Percentiles rank a stretch among this genome's conserved stretches.
Evolutionary conservation across 257 asterid genomes (phyloP).

Genomic region (Solanum paucissectum): DNA sequence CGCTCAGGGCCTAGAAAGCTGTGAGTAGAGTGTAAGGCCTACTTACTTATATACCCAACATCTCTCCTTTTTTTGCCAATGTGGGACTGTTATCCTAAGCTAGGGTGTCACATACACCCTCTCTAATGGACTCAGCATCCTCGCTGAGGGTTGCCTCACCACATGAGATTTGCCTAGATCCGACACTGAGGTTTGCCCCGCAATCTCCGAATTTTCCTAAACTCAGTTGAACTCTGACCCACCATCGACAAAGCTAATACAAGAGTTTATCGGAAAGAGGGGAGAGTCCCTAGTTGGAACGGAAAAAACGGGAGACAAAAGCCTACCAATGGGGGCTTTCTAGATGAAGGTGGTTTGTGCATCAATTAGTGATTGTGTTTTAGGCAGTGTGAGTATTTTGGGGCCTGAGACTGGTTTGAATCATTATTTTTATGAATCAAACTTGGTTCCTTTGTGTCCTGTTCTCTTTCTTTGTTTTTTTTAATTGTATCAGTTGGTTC

Average conservation of each 20-base stretch:
- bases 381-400: background rate
- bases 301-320: background rate
- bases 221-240: background rate
- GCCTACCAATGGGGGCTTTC: background rate
- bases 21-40: background rate
- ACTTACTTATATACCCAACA: background rate
- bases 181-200: background rate
- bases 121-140: background rate
- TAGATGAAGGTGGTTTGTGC: background rate
- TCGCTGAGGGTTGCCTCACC: background rate
- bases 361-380: constrained; percentile 1
- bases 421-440: background rate
- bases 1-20: background rate
- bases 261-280: background rate
- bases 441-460: background rate
- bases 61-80: background rate
- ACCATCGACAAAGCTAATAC: too few species aligned
- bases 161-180: background rate
- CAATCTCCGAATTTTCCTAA: background rate
- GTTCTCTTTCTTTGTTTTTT: background rate
- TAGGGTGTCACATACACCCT: background rate
- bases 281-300: background rate
- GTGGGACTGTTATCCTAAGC: background rate
- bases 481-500: background rate
- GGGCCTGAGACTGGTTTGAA: background rate